Conservation (phyloP, 2,329 filamentous ascomycete species). For the Stagonosporopsis cucurbitacearum region DNA sequence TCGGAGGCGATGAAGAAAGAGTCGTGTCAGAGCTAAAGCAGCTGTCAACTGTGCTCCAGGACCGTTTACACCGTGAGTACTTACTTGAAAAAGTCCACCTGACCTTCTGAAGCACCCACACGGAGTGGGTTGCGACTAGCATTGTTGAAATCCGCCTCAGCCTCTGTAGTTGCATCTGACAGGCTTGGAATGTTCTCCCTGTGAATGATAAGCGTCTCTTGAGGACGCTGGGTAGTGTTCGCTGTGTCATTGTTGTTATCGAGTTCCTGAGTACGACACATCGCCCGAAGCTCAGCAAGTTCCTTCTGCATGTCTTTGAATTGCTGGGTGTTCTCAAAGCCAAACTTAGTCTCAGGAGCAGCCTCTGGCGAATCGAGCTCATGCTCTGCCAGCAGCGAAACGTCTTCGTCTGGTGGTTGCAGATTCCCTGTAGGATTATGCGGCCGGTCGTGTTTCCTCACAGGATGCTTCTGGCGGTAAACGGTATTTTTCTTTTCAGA, state of each 20-base stretch:
- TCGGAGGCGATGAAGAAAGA: slow-evolving; percentile 4
- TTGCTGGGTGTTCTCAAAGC: slow-evolving; percentile 14
- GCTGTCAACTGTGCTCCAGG: neutral
- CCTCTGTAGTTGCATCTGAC: slow-evolving; percentile 13
- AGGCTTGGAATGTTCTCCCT: neutral
- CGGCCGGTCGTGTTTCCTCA: neutral
- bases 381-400: slow-evolving; percentile 5
- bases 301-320: slow-evolving; percentile 14
- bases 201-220: neutral
- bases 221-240: slow-evolving; percentile 4
- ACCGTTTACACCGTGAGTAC: neutral
- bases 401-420: neutral
- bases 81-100: neutral
- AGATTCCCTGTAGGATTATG: neutral
- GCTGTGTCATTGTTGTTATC: neutral
- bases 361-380: neutral
- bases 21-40: neutral
- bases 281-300: slow-evolving; percentile 9
- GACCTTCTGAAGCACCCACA: neutral
- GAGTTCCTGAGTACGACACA: slow-evolving; percentile 8
- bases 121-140: neutral
- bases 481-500: neutral
- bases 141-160: slow-evolving; percentile 1
- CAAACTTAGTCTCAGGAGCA: neutral
- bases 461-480: neutral